Evolutionary conservation across 345 rosid species (phyloP).

Genomic region (Brassica rapa): DNA sequence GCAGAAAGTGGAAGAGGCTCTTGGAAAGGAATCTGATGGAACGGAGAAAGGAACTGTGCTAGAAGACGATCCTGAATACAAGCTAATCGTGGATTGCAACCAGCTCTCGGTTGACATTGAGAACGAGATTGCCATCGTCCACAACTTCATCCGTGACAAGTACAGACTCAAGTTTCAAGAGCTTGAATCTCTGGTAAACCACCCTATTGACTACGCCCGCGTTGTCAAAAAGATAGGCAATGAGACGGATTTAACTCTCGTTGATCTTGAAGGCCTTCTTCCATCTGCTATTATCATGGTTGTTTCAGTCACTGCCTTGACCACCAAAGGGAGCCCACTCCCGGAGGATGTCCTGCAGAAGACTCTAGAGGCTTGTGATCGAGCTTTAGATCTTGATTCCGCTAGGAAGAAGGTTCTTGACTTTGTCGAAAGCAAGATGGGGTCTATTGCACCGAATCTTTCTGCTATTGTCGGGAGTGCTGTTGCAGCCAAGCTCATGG

Average conservation of each 20-base stretch:
- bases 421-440: slow-evolving; percentile 96
- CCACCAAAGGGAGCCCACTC: slow-evolving; percentile 89
- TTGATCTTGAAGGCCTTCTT: slow-evolving; percentile 81
- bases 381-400: slow-evolving; percentile 76
- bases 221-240: slow-evolving; percentile 89
- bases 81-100: slow-evolving; percentile 89
- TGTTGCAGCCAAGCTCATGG: slow-evolving; percentile 97
- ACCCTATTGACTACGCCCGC: slow-evolving; percentile 91
- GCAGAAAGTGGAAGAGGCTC: slow-evolving; percentile 83
- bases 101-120: slow-evolving; percentile 84
- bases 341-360: slow-evolving; percentile 82
- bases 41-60: slow-evolving; percentile 62
- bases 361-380: slow-evolving; percentile 83
- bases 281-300: slow-evolving; percentile 95
- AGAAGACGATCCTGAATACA: slow-evolving; percentile 95
- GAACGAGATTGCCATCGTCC: slow-evolving; percentile 86
- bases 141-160: slow-evolving; percentile 87
- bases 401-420: slow-evolving; percentile 89
- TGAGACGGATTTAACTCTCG: slow-evolving; percentile 84
- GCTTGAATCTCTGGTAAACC: slow-evolving; percentile 89
- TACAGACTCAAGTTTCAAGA: slow-evolving; percentile 84
- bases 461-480: slow-evolving; percentile 94
- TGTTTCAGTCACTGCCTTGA: slow-evolving; percentile 87
- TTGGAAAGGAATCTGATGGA: slow-evolving; percentile 65
- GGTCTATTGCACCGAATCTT: slow-evolving; percentile 91